Conservation (phyloP, 768 basidiomycete species). For the Neoboletus brunneissimus region DNA sequence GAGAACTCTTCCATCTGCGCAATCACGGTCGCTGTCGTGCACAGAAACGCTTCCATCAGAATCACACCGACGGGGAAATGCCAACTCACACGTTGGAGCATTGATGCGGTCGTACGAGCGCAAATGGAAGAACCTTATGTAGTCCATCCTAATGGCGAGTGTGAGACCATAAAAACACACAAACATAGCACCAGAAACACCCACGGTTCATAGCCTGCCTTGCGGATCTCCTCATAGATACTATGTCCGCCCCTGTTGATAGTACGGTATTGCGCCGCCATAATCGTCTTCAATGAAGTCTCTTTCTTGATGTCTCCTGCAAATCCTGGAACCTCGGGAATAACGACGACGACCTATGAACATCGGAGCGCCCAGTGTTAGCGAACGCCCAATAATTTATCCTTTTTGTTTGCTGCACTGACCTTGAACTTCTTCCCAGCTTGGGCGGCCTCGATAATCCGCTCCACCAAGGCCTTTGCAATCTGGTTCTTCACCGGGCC, state of each 20-base stretch:
- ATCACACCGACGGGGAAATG: conserved; percentile 8
- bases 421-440: conserved; percentile 78
- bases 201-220: conserved; percentile 74
- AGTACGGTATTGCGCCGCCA: conserved; percentile 84
- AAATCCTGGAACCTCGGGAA: conserved; percentile 92
- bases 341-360: conserved; percentile 72
- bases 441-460: conserved; percentile 78
- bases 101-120: conserved; percentile 90
- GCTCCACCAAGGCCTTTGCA: conserved; percentile 75
- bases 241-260: conserved; percentile 88
- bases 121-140: conserved; percentile 90
- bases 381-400: background rate
- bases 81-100: conserved; percentile 55
- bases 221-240: conserved; percentile 80
- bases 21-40: conserved; percentile 47
- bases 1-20: conserved; percentile 67
- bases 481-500: conserved; percentile 80
- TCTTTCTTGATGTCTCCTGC: conserved; percentile 76
- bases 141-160: conserved; percentile 55
- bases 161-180: background rate
- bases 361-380: background rate
- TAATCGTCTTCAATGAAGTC: conserved; percentile 68
- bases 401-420: background rate
- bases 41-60: conserved; percentile 17
- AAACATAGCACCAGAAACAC: conserved; percentile 22